Conservation (phyloP, 2,329 filamentous ascomycete genomes). For the Stagonosporopsis vannaccii region DNA sequence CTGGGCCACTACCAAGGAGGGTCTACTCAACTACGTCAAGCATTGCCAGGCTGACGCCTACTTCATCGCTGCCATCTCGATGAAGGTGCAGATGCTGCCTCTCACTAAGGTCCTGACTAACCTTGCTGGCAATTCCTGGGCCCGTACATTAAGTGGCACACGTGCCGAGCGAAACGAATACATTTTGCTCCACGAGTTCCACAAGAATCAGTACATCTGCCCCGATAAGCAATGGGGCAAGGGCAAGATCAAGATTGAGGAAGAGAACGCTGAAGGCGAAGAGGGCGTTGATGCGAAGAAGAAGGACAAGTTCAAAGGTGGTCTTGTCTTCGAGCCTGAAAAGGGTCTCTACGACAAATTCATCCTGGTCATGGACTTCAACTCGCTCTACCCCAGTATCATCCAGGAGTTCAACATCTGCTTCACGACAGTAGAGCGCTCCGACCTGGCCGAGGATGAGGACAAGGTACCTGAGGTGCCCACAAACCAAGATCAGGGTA, state of each 20-base stretch:
- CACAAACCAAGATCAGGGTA: slow-evolving; percentile 76
- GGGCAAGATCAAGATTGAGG: slow-evolving; percentile 74
- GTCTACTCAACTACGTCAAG: slow-evolving; percentile 89
- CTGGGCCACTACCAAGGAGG: slow-evolving; percentile 83
- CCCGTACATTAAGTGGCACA: slow-evolving; percentile 91
- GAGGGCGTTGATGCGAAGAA: slow-evolving; percentile 80
- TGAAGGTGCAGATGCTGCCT: slow-evolving; percentile 90
- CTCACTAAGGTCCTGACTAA: slow-evolving; percentile 96
- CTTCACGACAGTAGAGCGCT: slow-evolving; percentile 93
- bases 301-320: slow-evolving; percentile 99
- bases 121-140: slow-evolving; percentile 97
- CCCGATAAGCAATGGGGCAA: slow-evolving; percentile 91
- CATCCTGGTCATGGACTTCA: slow-evolving; percentile 99
- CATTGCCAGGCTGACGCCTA: slow-evolving; percentile 96
- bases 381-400: slow-evolving; percentile 97
- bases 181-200: slow-evolving; percentile 96
- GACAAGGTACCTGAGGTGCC: slow-evolving; percentile 91
- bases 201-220: slow-evolving; percentile 96
- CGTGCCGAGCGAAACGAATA: slow-evolving; percentile 98
- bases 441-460: slow-evolving; percentile 75
- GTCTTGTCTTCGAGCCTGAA: slow-evolving; percentile 96
- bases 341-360: slow-evolving; percentile 98
- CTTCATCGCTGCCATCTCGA: slow-evolving; percentile 88
- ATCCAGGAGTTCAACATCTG: slow-evolving; percentile 99
- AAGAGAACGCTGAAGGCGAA: slow-evolving; percentile 75